Conservation (phyloP, 768 basidiomycete genomes). For the Polyporus arcularius region DNA sequence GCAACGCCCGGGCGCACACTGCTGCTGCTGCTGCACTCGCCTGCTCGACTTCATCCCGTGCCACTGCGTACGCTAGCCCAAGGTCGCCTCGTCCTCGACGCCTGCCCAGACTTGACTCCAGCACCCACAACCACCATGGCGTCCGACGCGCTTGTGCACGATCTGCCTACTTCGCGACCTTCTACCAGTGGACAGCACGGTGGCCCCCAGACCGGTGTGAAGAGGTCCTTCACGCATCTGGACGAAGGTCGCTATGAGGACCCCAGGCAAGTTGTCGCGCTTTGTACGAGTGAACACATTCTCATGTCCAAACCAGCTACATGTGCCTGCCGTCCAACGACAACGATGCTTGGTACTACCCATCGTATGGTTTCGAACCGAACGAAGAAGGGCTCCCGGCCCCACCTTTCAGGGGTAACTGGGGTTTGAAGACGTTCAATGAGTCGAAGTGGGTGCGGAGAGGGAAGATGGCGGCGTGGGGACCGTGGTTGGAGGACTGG, state of each 20-base stretch:
- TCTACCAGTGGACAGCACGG: conserved; percentile 21
- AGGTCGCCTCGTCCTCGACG: neutral
- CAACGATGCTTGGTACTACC: conserved; percentile 82
- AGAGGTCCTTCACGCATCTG: conserved; percentile 14
- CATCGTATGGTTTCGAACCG: conserved; percentile 71
- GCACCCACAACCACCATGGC: conserved; percentile 4
- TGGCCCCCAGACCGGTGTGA: conserved; percentile 17
- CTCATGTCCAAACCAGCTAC: conserved; percentile 13
- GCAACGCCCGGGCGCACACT: neutral
- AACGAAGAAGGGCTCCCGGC: conserved; percentile 50
- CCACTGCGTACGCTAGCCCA: neutral
- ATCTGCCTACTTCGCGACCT: conserved; percentile 22
- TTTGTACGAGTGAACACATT: neutral
- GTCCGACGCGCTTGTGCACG: conserved; percentile 11
- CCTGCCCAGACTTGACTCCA: neutral
- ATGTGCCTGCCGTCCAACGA: conserved; percentile 51
- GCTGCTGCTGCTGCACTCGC: neutral
- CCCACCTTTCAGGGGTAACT: conserved; percentile 65
- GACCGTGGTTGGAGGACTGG: conserved; percentile 82
- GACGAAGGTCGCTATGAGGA: conserved; percentile 30
- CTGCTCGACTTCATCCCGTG: neutral
- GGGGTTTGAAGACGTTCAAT: conserved; percentile 77
- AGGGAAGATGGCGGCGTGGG: conserved; percentile 85
- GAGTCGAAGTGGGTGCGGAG: conserved; percentile 81
- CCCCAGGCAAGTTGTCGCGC: conserved; percentile 20